Base-by-base conservation (phyloP, 176 grass and related monocot genomes). In the Oryza longistaminata region DNA sequence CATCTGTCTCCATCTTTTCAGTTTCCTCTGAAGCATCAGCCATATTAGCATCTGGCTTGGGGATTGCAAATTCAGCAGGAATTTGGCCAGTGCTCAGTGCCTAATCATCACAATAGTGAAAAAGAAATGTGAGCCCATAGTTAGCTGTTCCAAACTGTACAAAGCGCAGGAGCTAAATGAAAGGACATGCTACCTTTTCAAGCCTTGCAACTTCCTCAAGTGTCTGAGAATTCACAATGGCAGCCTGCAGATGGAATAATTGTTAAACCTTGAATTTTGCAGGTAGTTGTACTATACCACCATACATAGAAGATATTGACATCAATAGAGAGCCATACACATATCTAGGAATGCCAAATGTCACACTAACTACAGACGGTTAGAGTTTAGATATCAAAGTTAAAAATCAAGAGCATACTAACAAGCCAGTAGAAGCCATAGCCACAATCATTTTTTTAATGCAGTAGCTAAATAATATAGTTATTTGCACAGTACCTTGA, bases 191-290 rank as follows among this genome's bases (percentile, higher is more conserved):
- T 87, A 99, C 97, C 90, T 99, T 94, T 81, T 96, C 97, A 43
- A 99, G 97, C 75, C 91, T 92, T 66, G 88, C 92, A 85, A 94
- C 97, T 88, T 99, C 97, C 58, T 99, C 97, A 66, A 99, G 93
- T 62, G 97, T 99, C 84, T 99, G 97, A 61, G 97, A 89, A 81
- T 92, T 99, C 11, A 88, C 82, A 79, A 96, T 99, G 60, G 97
- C 93, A 86, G 97, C 91, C 93, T 99, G 49, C 68, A 76, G 34
- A 86, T 8, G 7, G 6, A 76, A 64, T 19, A 89, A 3, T 68
- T 37, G 55, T 82, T 29, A 87, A 50, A 27, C 39, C 46, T 24
- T 62, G 21, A 24, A 70, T 34, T 65, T 33, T 25, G 19, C 40
- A 65, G 9, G n/a, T 49, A 71, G 9, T 71, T 21, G 15, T 53